These are phyloP conservation scores for Gnomoniopsis sp. DNA, from an alignment of 2,329 filamentous ascomycete species.

Conservation along the genomic window DNA sequence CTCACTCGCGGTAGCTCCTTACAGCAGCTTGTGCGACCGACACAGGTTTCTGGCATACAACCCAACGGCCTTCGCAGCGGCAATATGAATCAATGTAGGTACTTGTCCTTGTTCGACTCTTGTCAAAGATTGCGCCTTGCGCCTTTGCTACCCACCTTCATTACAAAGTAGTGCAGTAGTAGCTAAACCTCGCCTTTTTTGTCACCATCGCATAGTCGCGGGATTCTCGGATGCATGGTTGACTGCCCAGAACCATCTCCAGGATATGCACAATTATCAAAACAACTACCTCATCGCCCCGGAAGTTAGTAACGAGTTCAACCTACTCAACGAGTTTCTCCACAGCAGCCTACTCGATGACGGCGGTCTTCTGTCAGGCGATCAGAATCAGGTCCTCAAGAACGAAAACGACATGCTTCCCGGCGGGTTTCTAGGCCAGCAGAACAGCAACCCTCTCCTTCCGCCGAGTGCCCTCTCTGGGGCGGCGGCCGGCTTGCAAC, in stretches of 20 bases:
- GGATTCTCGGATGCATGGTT: constrained; percentile 83
- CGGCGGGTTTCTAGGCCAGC: constrained; percentile 43
- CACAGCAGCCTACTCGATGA: constrained; percentile 90
- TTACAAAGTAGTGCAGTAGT: constrained; percentile 7
- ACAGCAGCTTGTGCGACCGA: constrained; percentile 70
- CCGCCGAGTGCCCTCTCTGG: constrained; percentile 23
- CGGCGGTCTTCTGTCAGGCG: constrained; percentile 63
- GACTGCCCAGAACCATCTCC: constrained; percentile 74
- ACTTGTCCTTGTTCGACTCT: constrained; percentile 23
- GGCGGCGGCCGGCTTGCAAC: constrained; percentile 20
- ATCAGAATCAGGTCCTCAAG: constrained; percentile 47
- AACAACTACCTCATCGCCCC: constrained; percentile 90
- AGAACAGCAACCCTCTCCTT: constrained; percentile 23
- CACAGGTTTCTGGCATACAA: constrained; percentile 65
- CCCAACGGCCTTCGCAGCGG: constrained; percentile 53
- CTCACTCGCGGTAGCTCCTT: constrained; percentile 52
- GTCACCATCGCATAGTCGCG: constrained; percentile 52
- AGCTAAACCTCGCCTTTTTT: constrained; percentile 20
- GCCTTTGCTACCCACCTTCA: neutral
- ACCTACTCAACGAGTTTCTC: constrained; percentile 92
- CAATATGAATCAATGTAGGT: constrained; percentile 74
- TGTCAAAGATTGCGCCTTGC: constrained; percentile 17
- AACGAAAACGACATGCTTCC: constrained; percentile 45
- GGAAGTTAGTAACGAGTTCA: constrained; percentile 95
- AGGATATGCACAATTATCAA: constrained; percentile 93